Percentiles rank a stretch among this genome's conserved stretches.
Conservation (phyloP, 352 stramenopile species). For the Phytopythium cucurbitacearum region DNA sequence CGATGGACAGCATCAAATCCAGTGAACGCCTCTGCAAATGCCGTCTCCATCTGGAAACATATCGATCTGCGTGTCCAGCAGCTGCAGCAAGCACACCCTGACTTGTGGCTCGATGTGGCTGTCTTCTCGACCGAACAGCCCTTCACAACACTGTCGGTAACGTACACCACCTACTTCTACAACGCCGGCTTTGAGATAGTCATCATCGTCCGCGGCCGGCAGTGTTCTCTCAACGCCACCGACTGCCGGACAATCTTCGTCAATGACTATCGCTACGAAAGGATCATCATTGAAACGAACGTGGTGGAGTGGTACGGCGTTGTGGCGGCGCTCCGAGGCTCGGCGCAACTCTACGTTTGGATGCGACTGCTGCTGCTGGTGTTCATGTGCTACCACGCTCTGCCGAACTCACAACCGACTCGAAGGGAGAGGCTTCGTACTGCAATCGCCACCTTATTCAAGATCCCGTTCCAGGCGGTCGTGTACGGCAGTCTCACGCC, state of each 20-base stretch:
- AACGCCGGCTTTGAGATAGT: conserved; percentile 26
- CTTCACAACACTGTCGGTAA: conserved; percentile 10
- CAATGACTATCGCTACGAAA: conserved; percentile 57
- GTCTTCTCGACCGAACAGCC: conserved; percentile 18
- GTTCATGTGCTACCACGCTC: conserved; percentile 1
- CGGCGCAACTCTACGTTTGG: conserved; percentile 43
- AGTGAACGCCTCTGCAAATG: conserved; percentile 2
- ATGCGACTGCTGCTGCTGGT: conserved; percentile 24
- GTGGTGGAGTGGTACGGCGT: conserved; percentile 25
- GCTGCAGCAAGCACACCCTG: conserved; percentile 18
- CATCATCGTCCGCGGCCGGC: conserved; percentile 27
- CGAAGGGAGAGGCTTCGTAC: neutral
- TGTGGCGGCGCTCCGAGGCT: conserved; percentile 18
- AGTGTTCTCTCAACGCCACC: conserved; percentile 7
- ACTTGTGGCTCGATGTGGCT: conserved; percentile 20
- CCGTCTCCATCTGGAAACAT: conserved; percentile 24
- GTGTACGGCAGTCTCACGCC: conserved; percentile 46
- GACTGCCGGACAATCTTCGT: conserved; percentile 28
- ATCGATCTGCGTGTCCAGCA: conserved; percentile 21
- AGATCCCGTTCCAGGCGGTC: conserved; percentile 47
- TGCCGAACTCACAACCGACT: neutral
- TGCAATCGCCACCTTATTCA: conserved; percentile 12
- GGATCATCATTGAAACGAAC: conserved; percentile 28
- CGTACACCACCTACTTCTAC: conserved; percentile 13
- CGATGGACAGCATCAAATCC: conserved; percentile 12